phyloP scores from a whole-genome alignment of 257 asterid genomes.

The Prunella vulgaris region DNA sequence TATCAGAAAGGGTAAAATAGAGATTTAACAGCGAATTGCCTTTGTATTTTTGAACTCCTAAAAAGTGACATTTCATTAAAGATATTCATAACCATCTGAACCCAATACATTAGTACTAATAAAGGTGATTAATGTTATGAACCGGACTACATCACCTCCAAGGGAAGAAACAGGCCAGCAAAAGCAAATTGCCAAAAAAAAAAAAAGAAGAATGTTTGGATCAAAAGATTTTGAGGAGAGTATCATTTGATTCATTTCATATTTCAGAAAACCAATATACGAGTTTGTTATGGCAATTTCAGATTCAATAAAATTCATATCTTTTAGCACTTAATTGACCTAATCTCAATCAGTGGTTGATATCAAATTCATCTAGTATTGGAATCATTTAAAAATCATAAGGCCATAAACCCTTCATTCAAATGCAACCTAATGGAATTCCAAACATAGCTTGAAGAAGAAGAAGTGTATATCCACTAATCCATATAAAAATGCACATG shows the following conservation, averaged over 20 bases:
- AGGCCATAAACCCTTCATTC: neutral
- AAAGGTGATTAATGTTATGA: neutral
- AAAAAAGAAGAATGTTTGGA: neutral
- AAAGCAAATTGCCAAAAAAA: neutral
- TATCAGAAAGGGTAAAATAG: neutral
- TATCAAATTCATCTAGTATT: neutral
- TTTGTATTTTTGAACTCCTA: neutral
- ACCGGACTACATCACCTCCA: neutral
- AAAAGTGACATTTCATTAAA: neutral
- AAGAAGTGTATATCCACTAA: too few species aligned
- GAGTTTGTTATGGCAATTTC: neutral
- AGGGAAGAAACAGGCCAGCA: neutral
- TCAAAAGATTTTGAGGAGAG: neutral
- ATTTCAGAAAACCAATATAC: neutral
- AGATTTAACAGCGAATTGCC: neutral
- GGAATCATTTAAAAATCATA: neutral
- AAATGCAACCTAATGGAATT: neutral
- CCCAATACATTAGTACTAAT: neutral
- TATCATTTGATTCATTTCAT: neutral
- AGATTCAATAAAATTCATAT: neutral
- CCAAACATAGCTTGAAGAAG: neutral
- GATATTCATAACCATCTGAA: neutral
- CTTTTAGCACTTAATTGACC: neutral
- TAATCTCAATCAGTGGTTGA: neutral
- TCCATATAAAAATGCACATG: neutral